phyloP scores from a whole-genome alignment of 2,329 filamentous ascomycete species.

The Herpotrichia juniperi region DNA sequence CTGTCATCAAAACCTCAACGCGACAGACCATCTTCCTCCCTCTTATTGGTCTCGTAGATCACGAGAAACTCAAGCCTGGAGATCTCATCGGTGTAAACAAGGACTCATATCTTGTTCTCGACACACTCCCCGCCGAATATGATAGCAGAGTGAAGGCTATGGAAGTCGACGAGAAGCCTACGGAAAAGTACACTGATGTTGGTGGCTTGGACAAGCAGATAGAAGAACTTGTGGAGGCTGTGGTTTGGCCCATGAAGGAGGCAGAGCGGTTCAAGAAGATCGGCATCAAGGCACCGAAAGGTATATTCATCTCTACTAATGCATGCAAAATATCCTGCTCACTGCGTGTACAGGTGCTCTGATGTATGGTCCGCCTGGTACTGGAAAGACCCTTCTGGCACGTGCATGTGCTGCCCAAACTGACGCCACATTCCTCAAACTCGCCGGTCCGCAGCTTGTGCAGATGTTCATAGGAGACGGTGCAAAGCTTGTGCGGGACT shows the following conservation, averaged over 20 bases:
- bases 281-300: conserved; percentile 98
- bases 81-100: conserved; percentile 99
- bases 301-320: conserved; percentile 58
- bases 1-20: conserved; percentile 99
- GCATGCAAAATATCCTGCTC: conserved; percentile 15
- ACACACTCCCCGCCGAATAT: conserved; percentile 96
- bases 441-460: conserved; percentile 94
- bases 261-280: conserved; percentile 99
- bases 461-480: conserved; percentile 99
- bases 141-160: conserved; percentile 99
- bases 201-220: conserved; percentile 99
- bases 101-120: conserved; percentile 95
- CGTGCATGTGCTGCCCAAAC: conserved; percentile 97
- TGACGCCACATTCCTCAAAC: conserved; percentile 97
- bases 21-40: conserved; percentile 98
- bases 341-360: conserved; percentile 68
- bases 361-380: conserved; percentile 96
- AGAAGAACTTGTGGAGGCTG: conserved; percentile 96
- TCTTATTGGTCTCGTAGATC: conserved; percentile 94
- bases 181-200: conserved; percentile 98
- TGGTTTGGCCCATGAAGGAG: conserved; percentile 99
- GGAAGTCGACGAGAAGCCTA: conserved; percentile 99
- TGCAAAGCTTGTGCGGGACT: conserved; percentile 95
- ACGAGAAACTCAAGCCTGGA: conserved; percentile 90
- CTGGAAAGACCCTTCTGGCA: conserved; percentile 88